Conservation (phyloP, 2,329 filamentous ascomycete species). For the Colletotrichum brevisporum region DNA sequence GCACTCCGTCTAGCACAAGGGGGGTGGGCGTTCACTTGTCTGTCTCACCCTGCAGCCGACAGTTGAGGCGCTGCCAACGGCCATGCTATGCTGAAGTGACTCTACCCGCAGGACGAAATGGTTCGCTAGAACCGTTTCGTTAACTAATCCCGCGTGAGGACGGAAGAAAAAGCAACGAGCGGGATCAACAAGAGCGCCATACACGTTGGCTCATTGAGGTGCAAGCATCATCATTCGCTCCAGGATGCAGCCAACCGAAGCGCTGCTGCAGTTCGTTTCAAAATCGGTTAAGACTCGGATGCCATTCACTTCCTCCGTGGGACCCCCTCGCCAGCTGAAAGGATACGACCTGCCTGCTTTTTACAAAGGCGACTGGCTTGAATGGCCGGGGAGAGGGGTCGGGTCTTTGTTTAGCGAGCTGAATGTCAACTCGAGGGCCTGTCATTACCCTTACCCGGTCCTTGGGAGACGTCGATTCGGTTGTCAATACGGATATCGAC, state of each 20-base stretch:
- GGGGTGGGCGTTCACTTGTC: not conserved
- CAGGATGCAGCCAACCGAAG: conserved; percentile 4
- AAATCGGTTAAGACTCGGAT: conserved; percentile 14
- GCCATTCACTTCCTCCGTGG: not conserved
- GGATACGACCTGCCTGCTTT: not conserved
- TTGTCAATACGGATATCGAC: not conserved
- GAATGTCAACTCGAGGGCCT: too few relatives aligned
- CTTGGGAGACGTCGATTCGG: not conserved
- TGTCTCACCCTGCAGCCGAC: conserved; percentile 30
- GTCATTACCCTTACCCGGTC: conserved; percentile 7
- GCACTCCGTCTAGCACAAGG: not conserved
- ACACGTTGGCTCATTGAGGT: not conserved
- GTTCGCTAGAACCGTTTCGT: too few relatives aligned
- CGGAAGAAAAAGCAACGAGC: conserved; percentile 10
- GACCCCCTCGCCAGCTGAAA: conserved; percentile 7
- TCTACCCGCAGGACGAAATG: too few relatives aligned
- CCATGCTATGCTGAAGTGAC: too few relatives aligned
- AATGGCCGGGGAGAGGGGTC: too few relatives aligned
- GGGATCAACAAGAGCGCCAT: not conserved
- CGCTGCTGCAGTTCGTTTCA: conserved; percentile 1
- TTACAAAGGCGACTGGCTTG: too few relatives aligned
- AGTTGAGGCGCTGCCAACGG: conserved; percentile 31
- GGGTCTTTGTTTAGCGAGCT: too few relatives aligned
- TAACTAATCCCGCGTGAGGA: not conserved
- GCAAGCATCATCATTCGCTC: conserved; percentile 10